Percentiles rank a stretch among this genome's conserved stretches.
These are phyloP conservation scores for Tulasnella sp. DNA, from an alignment of 768 basidiomycete species.

Conservation along the genomic window DNA sequence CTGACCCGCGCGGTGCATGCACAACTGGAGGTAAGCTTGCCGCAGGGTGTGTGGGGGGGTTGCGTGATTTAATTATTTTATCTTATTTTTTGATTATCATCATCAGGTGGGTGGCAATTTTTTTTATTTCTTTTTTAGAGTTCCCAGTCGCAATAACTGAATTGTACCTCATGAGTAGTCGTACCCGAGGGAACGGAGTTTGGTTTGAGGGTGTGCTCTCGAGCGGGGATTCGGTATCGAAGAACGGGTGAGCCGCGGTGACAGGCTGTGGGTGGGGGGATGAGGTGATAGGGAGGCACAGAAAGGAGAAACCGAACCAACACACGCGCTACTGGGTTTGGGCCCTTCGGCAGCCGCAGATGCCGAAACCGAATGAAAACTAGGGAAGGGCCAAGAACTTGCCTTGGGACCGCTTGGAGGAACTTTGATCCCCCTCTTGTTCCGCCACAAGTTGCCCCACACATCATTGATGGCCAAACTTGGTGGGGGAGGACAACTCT, in stretches of 20 bases:
- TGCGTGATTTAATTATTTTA: not conserved
- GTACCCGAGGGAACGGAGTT: not conserved
- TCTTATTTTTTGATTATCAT: not conserved
- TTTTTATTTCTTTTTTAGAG: not conserved
- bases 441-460: not conserved
- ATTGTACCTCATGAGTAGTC: not conserved
- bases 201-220: not conserved
- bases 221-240: slow-evolving; percentile 3
- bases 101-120: not conserved
- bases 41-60: not conserved
- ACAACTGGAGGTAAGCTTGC: not conserved
- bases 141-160: not conserved
- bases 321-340: not conserved
- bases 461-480: too few relatives aligned
- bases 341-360: not conserved
- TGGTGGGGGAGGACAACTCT: not conserved
- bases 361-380: not conserved
- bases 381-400: not conserved
- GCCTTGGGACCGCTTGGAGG: not conserved
- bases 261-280: not conserved
- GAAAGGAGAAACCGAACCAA: not conserved
- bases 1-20: not conserved
- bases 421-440: slow-evolving; percentile 1
- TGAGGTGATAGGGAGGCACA: slow-evolving; percentile 3
- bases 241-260: slow-evolving; percentile 4